These are phyloP conservation scores for Prunus mongolica DNA, from an alignment of 306 rosid species.

Conservation along the genomic window DNA sequence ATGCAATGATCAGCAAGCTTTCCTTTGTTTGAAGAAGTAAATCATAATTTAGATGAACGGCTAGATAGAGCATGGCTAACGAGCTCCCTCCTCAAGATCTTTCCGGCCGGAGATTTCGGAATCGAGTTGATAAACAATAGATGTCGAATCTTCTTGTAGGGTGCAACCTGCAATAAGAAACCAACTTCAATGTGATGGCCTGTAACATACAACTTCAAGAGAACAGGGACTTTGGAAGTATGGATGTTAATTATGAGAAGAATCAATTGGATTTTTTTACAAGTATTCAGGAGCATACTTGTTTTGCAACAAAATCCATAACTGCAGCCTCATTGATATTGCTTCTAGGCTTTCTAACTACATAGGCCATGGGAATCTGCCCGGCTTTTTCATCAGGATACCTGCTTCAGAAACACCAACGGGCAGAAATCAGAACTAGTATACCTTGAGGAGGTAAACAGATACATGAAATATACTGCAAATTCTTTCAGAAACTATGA, in stretches of 20 bases:
- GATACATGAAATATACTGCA: neutral
- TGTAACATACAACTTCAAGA: neutral
- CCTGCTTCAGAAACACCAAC: slow-evolving; percentile 31
- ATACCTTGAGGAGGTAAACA: neutral
- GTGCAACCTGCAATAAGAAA: slow-evolving; percentile 60
- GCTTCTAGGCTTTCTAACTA: slow-evolving; percentile 77
- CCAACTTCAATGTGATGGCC: neutral
- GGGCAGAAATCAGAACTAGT: neutral
- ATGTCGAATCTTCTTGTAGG: slow-evolving; percentile 82
- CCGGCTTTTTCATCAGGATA: slow-evolving; percentile 87
- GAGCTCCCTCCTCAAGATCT: slow-evolving; percentile 83
- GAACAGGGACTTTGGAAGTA: too few relatives aligned
- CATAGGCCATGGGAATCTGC: slow-evolving; percentile 83
- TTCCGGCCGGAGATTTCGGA: slow-evolving; percentile 78
- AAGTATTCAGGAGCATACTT: slow-evolving; percentile 31
- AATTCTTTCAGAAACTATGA: neutral
- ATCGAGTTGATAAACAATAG: slow-evolving; percentile 60
- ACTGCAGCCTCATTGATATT: slow-evolving; percentile 52
- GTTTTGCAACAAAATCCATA: slow-evolving; percentile 62
- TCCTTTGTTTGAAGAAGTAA: neutral
- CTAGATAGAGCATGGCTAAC: slow-evolving; percentile 45
- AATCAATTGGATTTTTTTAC: neutral
- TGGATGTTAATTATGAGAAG: too few relatives aligned
- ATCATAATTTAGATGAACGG: slow-evolving; percentile 57
- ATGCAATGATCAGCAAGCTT: neutral